Percentiles rank a stretch among this genome's conserved stretches.
phyloP scores from a whole-genome alignment of 805 yeast genomes.

The Ogataea pilisensis region DNA sequence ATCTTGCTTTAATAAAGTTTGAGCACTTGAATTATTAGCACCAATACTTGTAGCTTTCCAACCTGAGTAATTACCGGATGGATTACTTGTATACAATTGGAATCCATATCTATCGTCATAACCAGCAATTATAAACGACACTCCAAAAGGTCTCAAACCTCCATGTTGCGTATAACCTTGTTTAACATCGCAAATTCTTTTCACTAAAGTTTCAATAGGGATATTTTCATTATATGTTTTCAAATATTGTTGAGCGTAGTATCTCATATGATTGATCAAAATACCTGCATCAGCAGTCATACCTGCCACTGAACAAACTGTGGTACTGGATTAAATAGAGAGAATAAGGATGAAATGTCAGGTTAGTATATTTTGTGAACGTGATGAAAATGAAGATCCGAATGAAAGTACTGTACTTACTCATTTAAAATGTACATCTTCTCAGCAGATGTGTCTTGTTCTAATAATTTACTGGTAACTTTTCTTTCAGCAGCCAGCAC shows the following conservation, averaged over 20 bases:
- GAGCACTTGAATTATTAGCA: conserved; percentile 94
- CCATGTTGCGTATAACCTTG: conserved; percentile 99
- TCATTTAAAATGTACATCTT: conserved; percentile 85
- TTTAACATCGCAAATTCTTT: conserved; percentile 84
- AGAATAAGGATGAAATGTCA: neutral
- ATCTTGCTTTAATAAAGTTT: conserved; percentile 91
- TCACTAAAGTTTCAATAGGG: conserved; percentile 89
- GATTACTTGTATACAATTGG: conserved; percentile 92
- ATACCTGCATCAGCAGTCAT: conserved; percentile 96
- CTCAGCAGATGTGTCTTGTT: conserved; percentile 91
- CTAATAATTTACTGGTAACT: conserved; percentile 86
- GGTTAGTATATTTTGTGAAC: neutral
- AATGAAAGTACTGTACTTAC: conserved; percentile 1
- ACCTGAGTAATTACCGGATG: conserved; percentile 96
- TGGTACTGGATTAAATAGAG: conserved; percentile 8
- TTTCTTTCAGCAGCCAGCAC: conserved; percentile 96
- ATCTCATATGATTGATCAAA: conserved; percentile 82
- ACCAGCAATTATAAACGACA: conserved; percentile 93
- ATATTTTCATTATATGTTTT: conserved; percentile 87
- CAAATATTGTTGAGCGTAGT: conserved; percentile 77
- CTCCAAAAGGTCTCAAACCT: conserved; percentile 98
- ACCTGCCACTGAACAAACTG: conserved; percentile 93
- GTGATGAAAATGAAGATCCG: too few species aligned
- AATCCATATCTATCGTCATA: conserved; percentile 85
- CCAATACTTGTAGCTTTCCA: conserved; percentile 99